Evolutionary conservation across 192 early-diverging fungal genomes (phyloP), one percentile per base, ranked within the genome.

Genomic region (Dissophora ornata): DNA sequence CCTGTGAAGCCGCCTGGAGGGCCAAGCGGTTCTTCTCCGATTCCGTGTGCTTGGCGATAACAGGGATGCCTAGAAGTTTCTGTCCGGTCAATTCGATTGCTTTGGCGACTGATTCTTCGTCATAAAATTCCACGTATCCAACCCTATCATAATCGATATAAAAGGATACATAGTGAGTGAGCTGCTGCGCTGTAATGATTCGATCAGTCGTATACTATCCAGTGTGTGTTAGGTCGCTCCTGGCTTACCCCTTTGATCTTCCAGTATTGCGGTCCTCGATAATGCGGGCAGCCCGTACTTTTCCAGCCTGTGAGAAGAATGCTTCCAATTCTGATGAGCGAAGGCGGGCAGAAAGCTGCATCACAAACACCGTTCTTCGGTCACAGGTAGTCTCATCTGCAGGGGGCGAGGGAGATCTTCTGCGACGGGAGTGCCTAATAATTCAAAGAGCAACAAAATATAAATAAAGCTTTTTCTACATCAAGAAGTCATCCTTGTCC

Each of bases 51-150:
- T 96, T 93, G 40, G 97, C 93, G 64, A 96, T 90, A 50, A 99
- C 95, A 7, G 97, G 97, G 57, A 97, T 92, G 28, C 93, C 95
- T 75, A 97, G 85, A 64, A 99, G 89, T 82, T 89, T 90, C 79
- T 92, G 80, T 19, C 93, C 95, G 34, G 91, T 87, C 85, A 97
- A 87, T 30, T 77, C 81, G n/a, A 97, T 84, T 5, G 97, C 97
- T 65, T 88, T 90, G 42, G 79, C 73, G n/a, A 96, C 95, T 30
- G 95, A 89, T 8, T 85, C 87, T 60, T 90, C 87, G 6, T 94
- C 90, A 79, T 96, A 93, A 84, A 97, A 99, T 80, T 99, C 97
- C 4, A 99, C 93, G 71, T 97, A 99, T 19, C 94, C 97, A 34
- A 97, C 93, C 29, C 96, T 94, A 80, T n/a, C 30, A 46, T 8